phyloP scores from a whole-genome alignment of 768 basidiomycete genomes.

The Termitomyces sp. region DNA sequence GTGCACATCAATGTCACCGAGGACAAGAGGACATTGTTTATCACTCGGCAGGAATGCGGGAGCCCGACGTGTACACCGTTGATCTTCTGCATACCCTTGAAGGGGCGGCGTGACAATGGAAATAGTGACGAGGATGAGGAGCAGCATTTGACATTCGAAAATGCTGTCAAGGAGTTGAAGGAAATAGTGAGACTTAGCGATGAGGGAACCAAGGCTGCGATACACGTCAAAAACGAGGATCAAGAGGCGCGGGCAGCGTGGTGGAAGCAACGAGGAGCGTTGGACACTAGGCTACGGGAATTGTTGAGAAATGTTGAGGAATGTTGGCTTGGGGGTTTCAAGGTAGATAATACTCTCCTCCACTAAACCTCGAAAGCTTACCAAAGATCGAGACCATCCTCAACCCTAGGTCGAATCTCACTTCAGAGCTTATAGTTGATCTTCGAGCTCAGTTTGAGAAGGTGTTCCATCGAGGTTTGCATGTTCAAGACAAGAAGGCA shows the following conservation, averaged over 20 bases:
- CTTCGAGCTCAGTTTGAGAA: constrained; percentile 71
- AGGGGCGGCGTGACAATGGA: constrained; percentile 73
- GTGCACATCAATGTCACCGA: constrained; percentile 81
- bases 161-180: constrained; percentile 67
- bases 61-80: constrained; percentile 48
- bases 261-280: constrained; percentile 78
- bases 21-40: constrained; percentile 78
- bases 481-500: constrained; percentile 59
- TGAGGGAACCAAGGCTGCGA: constrained; percentile 58
- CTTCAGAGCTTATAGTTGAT: constrained; percentile 44
- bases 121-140: constrained; percentile 64
- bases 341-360: constrained; percentile 47
- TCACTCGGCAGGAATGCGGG: constrained; percentile 70
- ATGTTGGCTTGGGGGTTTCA: constrained; percentile 97
- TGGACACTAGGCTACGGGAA: constrained; percentile 75
- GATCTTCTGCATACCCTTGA: constrained; percentile 86
- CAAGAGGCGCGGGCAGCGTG: constrained; percentile 64
- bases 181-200: constrained; percentile 83
- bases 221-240: constrained; percentile 65
- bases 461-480: constrained; percentile 66
- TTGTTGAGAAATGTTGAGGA: constrained; percentile 87
- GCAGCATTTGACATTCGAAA: constrained; percentile 70
- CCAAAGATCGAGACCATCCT: constrained; percentile 53
- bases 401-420: constrained; percentile 40
- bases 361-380: background rate